Percentiles rank a stretch among this genome's conserved stretches.
Conservation (phyloP, 805 yeast species). For the Hanseniaspora mollemarum region DNA sequence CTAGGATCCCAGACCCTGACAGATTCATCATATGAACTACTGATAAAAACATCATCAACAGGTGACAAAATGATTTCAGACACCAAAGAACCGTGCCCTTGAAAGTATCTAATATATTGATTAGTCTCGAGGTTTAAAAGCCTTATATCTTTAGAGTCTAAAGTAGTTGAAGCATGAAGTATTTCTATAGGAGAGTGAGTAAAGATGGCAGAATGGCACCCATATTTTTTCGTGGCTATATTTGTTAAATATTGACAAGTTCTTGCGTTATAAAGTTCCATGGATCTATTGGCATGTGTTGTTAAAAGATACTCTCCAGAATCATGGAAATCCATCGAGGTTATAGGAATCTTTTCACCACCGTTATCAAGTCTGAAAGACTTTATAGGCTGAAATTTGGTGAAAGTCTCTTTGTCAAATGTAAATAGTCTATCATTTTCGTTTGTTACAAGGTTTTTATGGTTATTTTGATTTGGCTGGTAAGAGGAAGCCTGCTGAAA, state of each 20-base stretch:
- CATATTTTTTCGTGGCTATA: constrained; percentile 78
- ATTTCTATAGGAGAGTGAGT: constrained; percentile 63
- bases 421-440: constrained; percentile 10
- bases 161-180: constrained; percentile 66
- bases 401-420: constrained; percentile 18
- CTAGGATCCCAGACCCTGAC: constrained; percentile 82
- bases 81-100: constrained; percentile 75
- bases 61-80: constrained; percentile 64
- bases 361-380: constrained; percentile 37
- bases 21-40: constrained; percentile 65
- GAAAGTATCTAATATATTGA: constrained; percentile 70
- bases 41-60: constrained; percentile 48
- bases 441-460: constrained; percentile 5
- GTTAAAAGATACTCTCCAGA: constrained; percentile 67
- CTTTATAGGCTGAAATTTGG: constrained; percentile 36
- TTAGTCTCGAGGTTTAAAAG: constrained; percentile 67
- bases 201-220: constrained; percentile 76
- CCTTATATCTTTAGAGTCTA: constrained; percentile 63
- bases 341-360: constrained; percentile 42
- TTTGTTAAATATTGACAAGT: constrained; percentile 59
- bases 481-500: constrained; percentile 6
- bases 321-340: constrained; percentile 70
- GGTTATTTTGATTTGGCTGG: constrained; percentile 1
- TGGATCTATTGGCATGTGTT: constrained; percentile 67
- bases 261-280: constrained; percentile 71